Base-by-base conservation (phyloP, 2,329 filamentous ascomycete species). In the Penicillium paneum region DNA sequence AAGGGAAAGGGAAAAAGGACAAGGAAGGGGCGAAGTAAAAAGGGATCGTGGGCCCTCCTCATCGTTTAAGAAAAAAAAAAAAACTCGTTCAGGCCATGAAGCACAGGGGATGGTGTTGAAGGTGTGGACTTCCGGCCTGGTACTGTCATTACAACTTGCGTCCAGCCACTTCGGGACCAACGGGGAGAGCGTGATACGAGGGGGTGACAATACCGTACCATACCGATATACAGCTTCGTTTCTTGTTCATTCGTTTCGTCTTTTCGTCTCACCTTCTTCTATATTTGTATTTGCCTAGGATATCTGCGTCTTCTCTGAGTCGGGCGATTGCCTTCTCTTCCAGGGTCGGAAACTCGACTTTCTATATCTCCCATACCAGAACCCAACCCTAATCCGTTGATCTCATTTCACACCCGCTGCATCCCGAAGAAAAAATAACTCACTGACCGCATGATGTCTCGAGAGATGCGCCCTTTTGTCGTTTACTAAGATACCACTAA, bases 21-120 rank as follows among this genome's bases (percentile, higher is more conserved):
- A 52, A 59, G 45, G 59, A 56, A 52, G 58, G 61, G 54, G 45
- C 56, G 52, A 59, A 56, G 52, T 57, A 47, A 59, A 58, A 61
- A 63, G 61, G 65, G 64, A 67, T 60, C 52, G 63, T 63, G 63
- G 58, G 59, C 66, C 63, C 61, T 48, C 46, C 43, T 49, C 47
- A 49, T 49, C 21, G 19, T 32, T 28, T n/a, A 13, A 29, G 35
- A 46, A 49, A 49, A 42, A 41, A 15, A 12, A 29, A 46, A 46
- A 49, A 49, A 42, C 45, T 48, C 45, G 28, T 47, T 15, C 45
- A 10, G 38, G 38, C 28, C 31, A 32, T 55, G 51, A 54, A 49
- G 54, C 52, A 57, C 57, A 57, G 55, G 54, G 54, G 54, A 49
- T 48, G 50, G 50, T 53, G 52, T 58, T 45, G 57, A 46, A 43